These are phyloP conservation scores for Phaeophleospora eucalypticola DNA, from an alignment of 2,329 filamentous ascomycete genomes.

Conservation along the genomic window DNA sequence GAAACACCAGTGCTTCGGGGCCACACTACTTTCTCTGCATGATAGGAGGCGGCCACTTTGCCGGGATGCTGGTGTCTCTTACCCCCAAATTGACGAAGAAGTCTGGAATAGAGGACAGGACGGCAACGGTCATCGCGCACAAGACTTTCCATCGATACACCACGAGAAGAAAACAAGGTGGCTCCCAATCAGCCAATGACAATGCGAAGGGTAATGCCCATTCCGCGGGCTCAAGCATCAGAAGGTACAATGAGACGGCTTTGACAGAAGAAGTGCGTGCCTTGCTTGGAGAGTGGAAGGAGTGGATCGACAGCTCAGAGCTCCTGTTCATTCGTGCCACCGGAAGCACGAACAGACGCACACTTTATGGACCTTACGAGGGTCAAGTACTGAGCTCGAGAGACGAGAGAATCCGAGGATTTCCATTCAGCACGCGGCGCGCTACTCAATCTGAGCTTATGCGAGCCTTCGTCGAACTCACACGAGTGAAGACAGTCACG, in stretches of 20 bases:
- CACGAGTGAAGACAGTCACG: conserved; percentile 77
- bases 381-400: conserved; percentile 75
- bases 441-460: conserved; percentile 94
- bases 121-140: conserved; percentile 84
- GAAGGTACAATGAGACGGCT: conserved; percentile 91
- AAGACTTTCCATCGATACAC: conserved; percentile 99
- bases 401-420: conserved; percentile 75
- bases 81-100: conserved; percentile 73
- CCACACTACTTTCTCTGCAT: conserved; percentile 95
- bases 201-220: conserved; percentile 90
- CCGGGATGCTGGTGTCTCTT: conserved; percentile 89
- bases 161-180: conserved; percentile 91
- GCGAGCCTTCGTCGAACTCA: conserved; percentile 90
- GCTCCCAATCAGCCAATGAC: conserved; percentile 89
- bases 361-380: conserved; percentile 87
- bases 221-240: conserved; percentile 83
- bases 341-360: conserved; percentile 78
- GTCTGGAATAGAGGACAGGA: conserved; percentile 69
- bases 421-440: conserved; percentile 87
- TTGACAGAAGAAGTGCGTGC: conserved; percentile 82
- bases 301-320: conserved; percentile 76
- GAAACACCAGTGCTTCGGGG: conserved; percentile 56
- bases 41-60: conserved; percentile 97
- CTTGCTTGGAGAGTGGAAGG: conserved; percentile 79
- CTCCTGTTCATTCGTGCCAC: conserved; percentile 86